Evolutionary conservation across 495 filamentous ascomycete species (phyloP).

Genomic region (Tuber aestivum): DNA sequence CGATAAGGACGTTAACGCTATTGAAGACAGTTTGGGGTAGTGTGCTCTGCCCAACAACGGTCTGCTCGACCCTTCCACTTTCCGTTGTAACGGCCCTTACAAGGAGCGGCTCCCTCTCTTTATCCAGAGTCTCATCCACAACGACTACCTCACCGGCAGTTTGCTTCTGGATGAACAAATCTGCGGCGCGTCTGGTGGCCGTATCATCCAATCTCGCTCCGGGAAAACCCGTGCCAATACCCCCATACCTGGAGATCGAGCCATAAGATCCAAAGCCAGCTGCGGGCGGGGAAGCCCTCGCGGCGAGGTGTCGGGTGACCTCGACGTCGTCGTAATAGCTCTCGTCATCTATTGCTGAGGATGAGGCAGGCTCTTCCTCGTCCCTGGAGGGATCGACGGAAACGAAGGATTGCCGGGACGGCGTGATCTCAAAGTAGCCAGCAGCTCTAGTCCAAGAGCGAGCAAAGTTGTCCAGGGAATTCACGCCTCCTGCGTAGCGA

Average conservation of each 20-base stretch:
- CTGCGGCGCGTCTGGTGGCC: slow-evolving; percentile 64
- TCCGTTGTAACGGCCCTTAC: slow-evolving; percentile 79
- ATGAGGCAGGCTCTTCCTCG: slow-evolving; percentile 41
- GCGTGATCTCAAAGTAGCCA: slow-evolving; percentile 76
- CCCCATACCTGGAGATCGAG: slow-evolving; percentile 21
- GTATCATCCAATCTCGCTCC: slow-evolving; percentile 54
- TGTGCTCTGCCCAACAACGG: slow-evolving; percentile 86
- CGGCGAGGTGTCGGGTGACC: slow-evolving; percentile 10
- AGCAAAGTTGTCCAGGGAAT: slow-evolving; percentile 91
- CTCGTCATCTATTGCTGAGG: slow-evolving; percentile 43
- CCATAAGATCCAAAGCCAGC: slow-evolving; percentile 29
- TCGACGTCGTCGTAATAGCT: slow-evolving; percentile 31
- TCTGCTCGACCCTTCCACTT: slow-evolving; percentile 73
- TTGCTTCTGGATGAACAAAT: slow-evolving; percentile 53
- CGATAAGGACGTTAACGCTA: slow-evolving; percentile 90
- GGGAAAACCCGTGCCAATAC: slow-evolving; percentile 22
- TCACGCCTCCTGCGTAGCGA: slow-evolving; percentile 78
- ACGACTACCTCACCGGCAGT: slow-evolving; percentile 48
- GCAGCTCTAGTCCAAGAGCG: slow-evolving; percentile 91
- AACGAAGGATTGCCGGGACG: slow-evolving; percentile 65
- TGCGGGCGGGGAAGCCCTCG: slow-evolving; percentile 9
- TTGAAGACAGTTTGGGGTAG: slow-evolving; percentile 95
- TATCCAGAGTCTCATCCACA: slow-evolving; percentile 53
- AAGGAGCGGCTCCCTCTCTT: slow-evolving; percentile 69
- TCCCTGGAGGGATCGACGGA: slow-evolving; percentile 50